Conservation (phyloP, 1,284 basidiomycete species). For the Chondrostereum purpureum region DNA sequence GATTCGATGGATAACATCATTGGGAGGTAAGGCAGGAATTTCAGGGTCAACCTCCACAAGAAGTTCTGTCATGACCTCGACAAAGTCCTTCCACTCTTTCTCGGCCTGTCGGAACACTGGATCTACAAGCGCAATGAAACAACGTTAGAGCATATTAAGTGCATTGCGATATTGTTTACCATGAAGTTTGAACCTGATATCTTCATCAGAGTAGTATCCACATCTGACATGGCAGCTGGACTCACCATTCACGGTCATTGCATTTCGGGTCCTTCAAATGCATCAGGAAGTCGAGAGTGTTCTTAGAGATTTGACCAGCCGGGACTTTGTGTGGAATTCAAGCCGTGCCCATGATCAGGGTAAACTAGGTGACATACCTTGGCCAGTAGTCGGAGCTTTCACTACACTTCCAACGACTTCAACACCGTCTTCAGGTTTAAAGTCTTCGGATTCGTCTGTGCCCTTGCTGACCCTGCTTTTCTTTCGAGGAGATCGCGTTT, state of each 20-base stretch:
- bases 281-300: constrained; percentile 73
- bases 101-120: constrained; percentile 79
- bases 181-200: constrained; percentile 66
- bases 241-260: constrained; percentile 85
- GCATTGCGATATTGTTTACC: constrained; percentile 32
- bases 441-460: constrained; percentile 32
- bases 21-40: constrained; percentile 78
- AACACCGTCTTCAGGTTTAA: constrained; percentile 58
- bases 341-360: neutral
- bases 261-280: constrained; percentile 68
- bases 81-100: constrained; percentile 82
- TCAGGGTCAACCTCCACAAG: constrained; percentile 66
- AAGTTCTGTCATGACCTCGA: constrained; percentile 61
- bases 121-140: constrained; percentile 46
- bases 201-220: constrained; percentile 1
- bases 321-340: constrained; percentile 48
- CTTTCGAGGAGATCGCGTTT: constrained; percentile 19
- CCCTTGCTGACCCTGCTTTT: constrained; percentile 20
- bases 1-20: constrained; percentile 81
- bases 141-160: too few species aligned
- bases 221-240: constrained; percentile 6
- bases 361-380: constrained; percentile 42
- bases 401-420: constrained; percentile 65
- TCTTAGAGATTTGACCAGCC: constrained; percentile 78
- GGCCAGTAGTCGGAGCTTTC: constrained; percentile 73